Percentiles rank a stretch among this genome's conserved stretches.
phyloP scores from a whole-genome alignment of 306 rosid species.

The Potentilla sterilis region DNA sequence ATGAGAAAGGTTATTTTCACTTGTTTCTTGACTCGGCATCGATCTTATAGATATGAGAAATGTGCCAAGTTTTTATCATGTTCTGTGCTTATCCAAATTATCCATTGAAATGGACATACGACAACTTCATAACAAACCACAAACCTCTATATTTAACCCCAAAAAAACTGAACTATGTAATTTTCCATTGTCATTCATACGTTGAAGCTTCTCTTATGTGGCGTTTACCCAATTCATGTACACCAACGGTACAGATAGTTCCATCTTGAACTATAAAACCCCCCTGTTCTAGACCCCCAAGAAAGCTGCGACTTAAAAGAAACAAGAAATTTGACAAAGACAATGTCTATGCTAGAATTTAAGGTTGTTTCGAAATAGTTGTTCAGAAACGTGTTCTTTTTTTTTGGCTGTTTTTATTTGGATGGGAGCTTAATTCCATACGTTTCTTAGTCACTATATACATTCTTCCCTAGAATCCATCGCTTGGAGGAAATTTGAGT shows the following conservation, averaged over 20 bases:
- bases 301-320: not conserved
- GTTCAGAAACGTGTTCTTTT: slow-evolving; percentile 30
- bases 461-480: slow-evolving; percentile 12
- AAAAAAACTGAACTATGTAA: not conserved
- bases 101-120: not conserved
- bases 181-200: not conserved
- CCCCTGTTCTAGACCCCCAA: not conserved
- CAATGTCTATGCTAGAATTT: not conserved
- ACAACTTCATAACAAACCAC: not conserved
- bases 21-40: not conserved
- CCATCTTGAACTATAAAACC: not conserved
- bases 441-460: not conserved
- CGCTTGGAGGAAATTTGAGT: not conserved
- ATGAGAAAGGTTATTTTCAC: not conserved
- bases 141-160: not conserved
- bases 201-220: not conserved
- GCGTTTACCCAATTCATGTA: not conserved
- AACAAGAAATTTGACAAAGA: not conserved
- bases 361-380: slow-evolving; percentile 1
- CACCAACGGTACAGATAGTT: not conserved
- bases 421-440: slow-evolving; percentile 2
- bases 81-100: not conserved
- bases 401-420: slow-evolving; percentile 44
- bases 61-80: not conserved
- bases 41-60: not conserved